phyloP scores from a whole-genome alignment of 1,284 basidiomycete species.

The Trichosporon ovoides region DNA sequence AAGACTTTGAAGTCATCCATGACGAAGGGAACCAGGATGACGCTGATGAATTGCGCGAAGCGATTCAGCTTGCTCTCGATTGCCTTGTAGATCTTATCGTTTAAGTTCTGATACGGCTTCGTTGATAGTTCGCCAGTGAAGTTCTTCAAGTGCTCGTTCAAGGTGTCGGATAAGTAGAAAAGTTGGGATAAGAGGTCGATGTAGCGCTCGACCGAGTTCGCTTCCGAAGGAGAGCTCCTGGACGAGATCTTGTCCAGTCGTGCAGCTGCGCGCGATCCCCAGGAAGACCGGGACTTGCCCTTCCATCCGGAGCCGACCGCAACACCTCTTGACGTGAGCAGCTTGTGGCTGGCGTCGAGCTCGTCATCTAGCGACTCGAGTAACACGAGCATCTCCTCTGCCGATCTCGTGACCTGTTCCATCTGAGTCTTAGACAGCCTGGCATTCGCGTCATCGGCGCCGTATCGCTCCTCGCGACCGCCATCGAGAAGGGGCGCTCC shows the following conservation, averaged over 20 bases:
- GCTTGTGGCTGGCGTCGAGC: slow-evolving; percentile 77
- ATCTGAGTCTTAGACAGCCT: slow-evolving; percentile 11
- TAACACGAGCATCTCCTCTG: slow-evolving; percentile 54
- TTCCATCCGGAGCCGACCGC: slow-evolving; percentile 53
- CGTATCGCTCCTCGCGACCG: slow-evolving; percentile 56
- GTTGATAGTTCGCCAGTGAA: slow-evolving; percentile 55
- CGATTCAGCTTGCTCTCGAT: slow-evolving; percentile 72
- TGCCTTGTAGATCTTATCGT: slow-evolving; percentile 58
- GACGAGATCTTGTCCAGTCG: slow-evolving; percentile 86
- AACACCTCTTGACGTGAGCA: slow-evolving; percentile 83
- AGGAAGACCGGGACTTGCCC: slow-evolving; percentile 61
- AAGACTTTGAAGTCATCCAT: slow-evolving; percentile 62
- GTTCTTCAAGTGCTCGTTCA: slow-evolving; percentile 81
- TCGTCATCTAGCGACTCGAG: slow-evolving; percentile 73
- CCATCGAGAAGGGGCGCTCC: slow-evolving; percentile 55
- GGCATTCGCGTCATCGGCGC: slow-evolving; percentile 30
- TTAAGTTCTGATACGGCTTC: slow-evolving; percentile 63
- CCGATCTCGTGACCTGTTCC: slow-evolving; percentile 51
- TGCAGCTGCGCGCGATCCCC: slow-evolving; percentile 75
- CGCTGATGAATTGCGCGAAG: slow-evolving; percentile 83
- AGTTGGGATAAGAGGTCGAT: slow-evolving; percentile 71
- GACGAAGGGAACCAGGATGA: slow-evolving; percentile 84
- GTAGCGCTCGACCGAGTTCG: slow-evolving; percentile 78
- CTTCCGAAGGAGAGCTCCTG: slow-evolving; percentile 57
- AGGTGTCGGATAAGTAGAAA: slow-evolving; percentile 67